A percentile compares a stretch with the other conserved stretches of the same genome.
These are phyloP conservation scores for Acanthamoeba royreba DNA, from an alignment of 208 protist species.

Conservation along the genomic window DNA sequence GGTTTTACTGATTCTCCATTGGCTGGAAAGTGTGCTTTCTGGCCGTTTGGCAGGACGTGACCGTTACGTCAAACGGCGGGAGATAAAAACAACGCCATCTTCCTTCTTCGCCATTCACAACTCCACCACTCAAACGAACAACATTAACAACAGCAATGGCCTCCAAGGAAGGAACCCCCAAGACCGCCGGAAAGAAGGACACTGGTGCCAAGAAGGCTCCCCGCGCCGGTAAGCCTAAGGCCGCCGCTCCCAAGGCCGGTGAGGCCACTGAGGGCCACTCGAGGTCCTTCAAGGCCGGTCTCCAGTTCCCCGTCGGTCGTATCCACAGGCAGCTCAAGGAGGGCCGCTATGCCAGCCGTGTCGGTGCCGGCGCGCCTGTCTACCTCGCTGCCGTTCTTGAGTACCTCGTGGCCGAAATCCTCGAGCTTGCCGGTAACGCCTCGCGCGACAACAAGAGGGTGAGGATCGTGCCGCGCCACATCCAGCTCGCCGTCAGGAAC, in stretches of 20 bases:
- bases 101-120: too few species aligned
- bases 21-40: too few species aligned
- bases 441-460: conserved; percentile 88
- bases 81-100: too few species aligned
- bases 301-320: conserved; percentile 98
- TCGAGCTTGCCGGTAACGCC: conserved; percentile 93
- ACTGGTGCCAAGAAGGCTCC: not conserved
- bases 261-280: conserved; percentile 58
- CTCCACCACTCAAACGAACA: not conserved
- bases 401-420: conserved; percentile 94
- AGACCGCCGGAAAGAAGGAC: not conserved
- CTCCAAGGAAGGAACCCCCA: not conserved
- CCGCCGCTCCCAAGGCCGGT: not conserved
- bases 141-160: not conserved
- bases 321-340: conserved; percentile 93
- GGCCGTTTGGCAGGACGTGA: too few species aligned
- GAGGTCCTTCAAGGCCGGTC: conserved; percentile 92
- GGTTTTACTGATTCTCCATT: too few species aligned
- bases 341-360: conserved; percentile 93
- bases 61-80: too few species aligned
- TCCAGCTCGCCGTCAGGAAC: conserved; percentile 90
- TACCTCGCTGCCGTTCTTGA: conserved; percentile 98
- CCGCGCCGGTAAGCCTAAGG: not conserved
- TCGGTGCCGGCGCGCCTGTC: conserved; percentile 96
- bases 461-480: conserved; percentile 91